Conservation (phyloP, 768 basidiomycete species). For the Lactarius indigo region DNA sequence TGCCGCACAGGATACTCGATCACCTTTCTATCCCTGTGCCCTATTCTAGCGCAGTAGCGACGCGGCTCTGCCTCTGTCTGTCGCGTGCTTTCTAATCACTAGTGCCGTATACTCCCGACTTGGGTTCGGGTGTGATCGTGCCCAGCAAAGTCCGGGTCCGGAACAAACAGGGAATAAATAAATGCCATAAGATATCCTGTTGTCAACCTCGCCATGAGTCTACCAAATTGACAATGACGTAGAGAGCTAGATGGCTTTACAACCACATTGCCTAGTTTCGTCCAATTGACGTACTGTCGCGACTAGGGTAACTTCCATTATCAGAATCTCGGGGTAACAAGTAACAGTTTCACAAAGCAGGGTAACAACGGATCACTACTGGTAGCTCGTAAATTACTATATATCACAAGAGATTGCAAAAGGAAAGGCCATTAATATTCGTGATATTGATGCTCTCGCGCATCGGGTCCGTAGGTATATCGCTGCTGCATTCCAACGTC, state of each 20-base stretch:
- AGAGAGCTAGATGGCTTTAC: background rate
- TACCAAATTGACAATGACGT: background rate
- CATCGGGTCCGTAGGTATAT: background rate
- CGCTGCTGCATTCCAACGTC: background rate
- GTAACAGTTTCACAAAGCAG: background rate
- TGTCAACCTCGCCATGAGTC: background rate
- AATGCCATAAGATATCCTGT: no score
- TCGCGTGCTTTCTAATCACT: background rate
- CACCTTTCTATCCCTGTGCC: background rate
- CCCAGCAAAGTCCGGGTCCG: background rate
- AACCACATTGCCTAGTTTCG: background rate
- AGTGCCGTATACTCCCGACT: background rate
- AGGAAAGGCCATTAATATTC: background rate
- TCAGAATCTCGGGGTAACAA: background rate
- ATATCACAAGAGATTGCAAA: background rate
- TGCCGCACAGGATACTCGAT: background rate
- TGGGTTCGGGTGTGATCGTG: background rate
- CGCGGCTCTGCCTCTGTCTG: background rate
- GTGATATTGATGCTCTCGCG: background rate
- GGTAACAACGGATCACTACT: background rate
- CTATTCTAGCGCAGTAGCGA: background rate
- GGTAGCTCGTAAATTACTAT: background rate
- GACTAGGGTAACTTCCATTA: background rate
- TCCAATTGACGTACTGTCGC: background rate
- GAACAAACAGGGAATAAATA: no score